Evolutionary conservation across 306 rosid species (phyloP).

Genomic region (Rosa persica): DNA sequence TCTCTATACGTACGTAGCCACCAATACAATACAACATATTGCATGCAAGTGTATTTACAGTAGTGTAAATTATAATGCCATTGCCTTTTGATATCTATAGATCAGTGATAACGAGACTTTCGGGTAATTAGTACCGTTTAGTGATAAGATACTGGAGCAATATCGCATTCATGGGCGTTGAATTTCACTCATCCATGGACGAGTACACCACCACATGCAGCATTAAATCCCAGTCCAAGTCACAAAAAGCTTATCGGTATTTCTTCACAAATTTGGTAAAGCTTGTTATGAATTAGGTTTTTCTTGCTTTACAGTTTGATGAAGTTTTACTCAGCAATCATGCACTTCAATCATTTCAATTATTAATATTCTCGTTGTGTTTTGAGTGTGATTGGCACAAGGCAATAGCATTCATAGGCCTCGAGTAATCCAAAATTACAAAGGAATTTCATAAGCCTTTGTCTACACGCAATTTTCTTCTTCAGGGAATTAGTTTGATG

Average conservation of each 20-base stretch:
- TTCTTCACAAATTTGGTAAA: neutral
- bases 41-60: neutral
- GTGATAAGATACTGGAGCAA: neutral
- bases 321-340: neutral
- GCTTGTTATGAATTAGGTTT: neutral
- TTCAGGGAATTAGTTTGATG: neutral
- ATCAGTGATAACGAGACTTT: neutral
- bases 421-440: neutral
- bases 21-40: no score
- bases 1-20: no score
- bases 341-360: neutral
- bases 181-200: neutral
- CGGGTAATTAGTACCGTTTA: neutral
- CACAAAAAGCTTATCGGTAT: neutral
- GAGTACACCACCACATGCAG: neutral
- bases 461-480: neutral
- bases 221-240: neutral
- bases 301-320: neutral
- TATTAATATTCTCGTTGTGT: no score
- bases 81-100: neutral
- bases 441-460: neutral
- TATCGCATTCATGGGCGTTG: constrained; percentile 1
- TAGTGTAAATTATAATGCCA: neutral
- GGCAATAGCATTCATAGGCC: neutral
- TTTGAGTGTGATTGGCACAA: neutral